These are phyloP conservation scores for Cicer yamashitae DNA, from an alignment of 306 rosid species.

Conservation along the genomic window DNA sequence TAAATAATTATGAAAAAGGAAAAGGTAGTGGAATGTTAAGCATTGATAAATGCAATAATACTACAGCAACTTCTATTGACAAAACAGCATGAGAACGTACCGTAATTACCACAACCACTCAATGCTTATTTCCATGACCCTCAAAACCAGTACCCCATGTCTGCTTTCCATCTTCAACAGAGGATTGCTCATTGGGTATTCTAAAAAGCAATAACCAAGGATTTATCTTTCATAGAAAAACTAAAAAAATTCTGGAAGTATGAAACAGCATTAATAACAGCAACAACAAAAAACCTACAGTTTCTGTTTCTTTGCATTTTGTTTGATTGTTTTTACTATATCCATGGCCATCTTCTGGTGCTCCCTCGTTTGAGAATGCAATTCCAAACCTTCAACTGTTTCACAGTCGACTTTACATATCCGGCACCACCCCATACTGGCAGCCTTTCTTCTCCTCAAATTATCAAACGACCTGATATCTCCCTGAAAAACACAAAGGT, in stretches of 20 bases:
- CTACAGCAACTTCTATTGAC: conserved; percentile 59
- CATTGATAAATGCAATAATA: conserved; percentile 58
- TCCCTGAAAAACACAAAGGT: conserved; percentile 59
- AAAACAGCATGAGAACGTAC: conserved; percentile 45
- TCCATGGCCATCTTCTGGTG: conserved; percentile 97
- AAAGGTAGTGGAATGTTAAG: conserved; percentile 54
- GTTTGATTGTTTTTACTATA: conserved; percentile 88
- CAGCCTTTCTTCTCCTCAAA: conserved; percentile 72
- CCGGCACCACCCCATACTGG: conserved; percentile 96
- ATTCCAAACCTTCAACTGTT: conserved; percentile 93
- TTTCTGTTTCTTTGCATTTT: conserved; percentile 83
- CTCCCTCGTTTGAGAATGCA: conserved; percentile 95
- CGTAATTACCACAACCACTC: conserved; percentile 44
- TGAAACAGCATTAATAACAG: conserved; percentile 31
- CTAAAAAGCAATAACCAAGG: conserved; percentile 48
- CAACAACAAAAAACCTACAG: conserved; percentile 54
- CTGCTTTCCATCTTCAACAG: conserved; percentile 70
- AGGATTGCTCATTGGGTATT: conserved; percentile 64
- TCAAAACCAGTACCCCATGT: conserved; percentile 56
- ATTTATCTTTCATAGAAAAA: conserved; percentile 24
- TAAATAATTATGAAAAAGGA: conserved; percentile 56
- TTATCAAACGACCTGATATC: conserved; percentile 73
- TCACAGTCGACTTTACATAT: conserved; percentile 96
- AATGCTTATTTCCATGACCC: conserved; percentile 70
- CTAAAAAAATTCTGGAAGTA: not conserved